Percentiles rank a stretch among this genome's conserved stretches.
phyloP scores from a whole-genome alignment of 805 yeast species.

The Maudiozyma bulderi region DNA sequence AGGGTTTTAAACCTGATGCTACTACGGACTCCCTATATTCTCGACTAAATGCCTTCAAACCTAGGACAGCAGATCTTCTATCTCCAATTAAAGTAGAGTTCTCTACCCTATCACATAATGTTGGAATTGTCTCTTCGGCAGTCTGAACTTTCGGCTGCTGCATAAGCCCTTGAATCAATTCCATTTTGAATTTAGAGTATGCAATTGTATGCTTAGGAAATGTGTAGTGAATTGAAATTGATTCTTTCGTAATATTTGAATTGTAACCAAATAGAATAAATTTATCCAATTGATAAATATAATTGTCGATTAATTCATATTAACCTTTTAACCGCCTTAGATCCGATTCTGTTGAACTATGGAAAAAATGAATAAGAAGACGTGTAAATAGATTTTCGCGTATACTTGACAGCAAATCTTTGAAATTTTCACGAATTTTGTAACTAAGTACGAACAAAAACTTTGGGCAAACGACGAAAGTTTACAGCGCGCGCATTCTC shows the following conservation, averaged over 20 bases:
- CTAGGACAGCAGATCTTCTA: conserved; percentile 82
- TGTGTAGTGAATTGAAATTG: not conserved
- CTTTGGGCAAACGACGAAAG: not conserved
- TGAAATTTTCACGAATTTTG: too few species aligned
- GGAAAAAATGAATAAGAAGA: too few species aligned
- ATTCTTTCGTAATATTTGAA: too few species aligned
- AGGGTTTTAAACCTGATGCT: conserved; percentile 71
- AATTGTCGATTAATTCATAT: not conserved
- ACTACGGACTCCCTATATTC: conserved; percentile 85
- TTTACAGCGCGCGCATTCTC: not conserved
- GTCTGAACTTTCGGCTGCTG: conserved; percentile 43
- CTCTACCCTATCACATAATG: conserved; percentile 76
- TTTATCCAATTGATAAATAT: not conserved
- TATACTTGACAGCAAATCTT: not conserved
- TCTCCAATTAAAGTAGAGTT: conserved; percentile 78
- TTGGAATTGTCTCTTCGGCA: conserved; percentile 78
- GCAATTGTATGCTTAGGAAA: not conserved
- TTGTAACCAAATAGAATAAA: not conserved
- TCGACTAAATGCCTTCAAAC: conserved; percentile 79
- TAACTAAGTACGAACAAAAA: too few species aligned
- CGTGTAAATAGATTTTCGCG: not conserved
- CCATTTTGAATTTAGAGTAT: conserved; percentile 21
- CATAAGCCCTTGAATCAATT: conserved; percentile 33
- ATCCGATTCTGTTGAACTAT: not conserved
- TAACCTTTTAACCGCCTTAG: not conserved